phyloP scores from a whole-genome alignment of 371 early-diverging fungal genomes.

The Mortierella sp. region DNA sequence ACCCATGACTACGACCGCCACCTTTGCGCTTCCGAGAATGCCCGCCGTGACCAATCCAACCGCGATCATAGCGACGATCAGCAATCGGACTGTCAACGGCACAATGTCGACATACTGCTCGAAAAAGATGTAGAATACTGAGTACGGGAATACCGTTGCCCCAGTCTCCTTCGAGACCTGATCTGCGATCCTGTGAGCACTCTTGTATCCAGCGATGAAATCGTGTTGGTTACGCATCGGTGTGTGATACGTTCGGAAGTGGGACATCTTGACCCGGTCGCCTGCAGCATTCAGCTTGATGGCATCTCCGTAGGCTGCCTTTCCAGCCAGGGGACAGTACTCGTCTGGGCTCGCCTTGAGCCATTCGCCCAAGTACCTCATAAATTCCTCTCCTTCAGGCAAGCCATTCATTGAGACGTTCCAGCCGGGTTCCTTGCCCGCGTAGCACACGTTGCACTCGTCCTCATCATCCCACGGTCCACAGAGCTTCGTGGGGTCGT shows the following conservation, averaged over 20 bases:
- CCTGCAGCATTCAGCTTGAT: conserved; percentile 54
- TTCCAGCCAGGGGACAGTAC: conserved; percentile 77
- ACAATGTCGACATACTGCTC: conserved; percentile 79
- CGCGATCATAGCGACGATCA: conserved; percentile 65
- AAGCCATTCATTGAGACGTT: conserved; percentile 66
- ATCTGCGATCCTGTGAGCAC: conserved; percentile 74
- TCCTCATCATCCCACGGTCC: conserved; percentile 66
- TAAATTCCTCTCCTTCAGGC: conserved; percentile 72
- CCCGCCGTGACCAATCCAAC: conserved; percentile 71
- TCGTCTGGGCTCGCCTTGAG: conserved; percentile 66
- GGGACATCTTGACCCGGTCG: conserved; percentile 63
- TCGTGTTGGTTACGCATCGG: conserved; percentile 72
- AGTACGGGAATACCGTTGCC: conserved; percentile 75
- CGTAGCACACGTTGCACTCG: conserved; percentile 66
- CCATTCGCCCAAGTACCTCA: conserved; percentile 68
- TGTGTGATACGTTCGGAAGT: conserved; percentile 79
- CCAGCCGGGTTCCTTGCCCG: conserved; percentile 61
- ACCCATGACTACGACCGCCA: conserved; percentile 69
- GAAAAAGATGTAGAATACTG: conserved; percentile 82
- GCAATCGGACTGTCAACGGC: conserved; percentile 64
- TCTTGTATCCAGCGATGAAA: conserved; percentile 73
- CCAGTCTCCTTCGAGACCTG: conserved; percentile 61
- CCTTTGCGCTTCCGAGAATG: conserved; percentile 66
- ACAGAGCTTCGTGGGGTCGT: conserved; percentile 58
- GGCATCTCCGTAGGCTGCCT: conserved; percentile 78